Evolutionary conservation across 2,329 filamentous ascomycete species (phyloP).

Genomic region (Ophiostoma novo-ulmi): DNA sequence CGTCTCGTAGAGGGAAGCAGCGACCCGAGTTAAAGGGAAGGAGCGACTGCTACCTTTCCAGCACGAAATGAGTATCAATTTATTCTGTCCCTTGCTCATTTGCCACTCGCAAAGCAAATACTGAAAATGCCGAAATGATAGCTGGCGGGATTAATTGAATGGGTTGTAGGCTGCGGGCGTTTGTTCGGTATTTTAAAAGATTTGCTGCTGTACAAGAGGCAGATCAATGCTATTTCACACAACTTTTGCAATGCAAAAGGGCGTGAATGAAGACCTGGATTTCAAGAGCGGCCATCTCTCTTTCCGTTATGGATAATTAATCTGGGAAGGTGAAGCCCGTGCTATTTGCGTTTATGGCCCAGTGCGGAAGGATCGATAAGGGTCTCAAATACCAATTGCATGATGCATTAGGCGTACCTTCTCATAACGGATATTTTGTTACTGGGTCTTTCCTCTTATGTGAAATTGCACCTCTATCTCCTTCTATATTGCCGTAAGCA

Average conservation of each 20-base stretch:
- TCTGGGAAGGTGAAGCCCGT: neutral
- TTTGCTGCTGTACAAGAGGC: neutral
- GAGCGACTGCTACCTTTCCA: neutral
- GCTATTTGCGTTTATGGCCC: neutral
- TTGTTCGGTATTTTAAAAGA: too few relatives aligned
- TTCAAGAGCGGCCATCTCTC: neutral
- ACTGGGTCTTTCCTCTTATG: neutral
- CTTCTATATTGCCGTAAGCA: neutral
- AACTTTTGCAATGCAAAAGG: neutral
- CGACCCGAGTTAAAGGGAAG: neutral
- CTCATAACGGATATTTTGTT: neutral
- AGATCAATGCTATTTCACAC: neutral
- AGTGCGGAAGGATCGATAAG: neutral
- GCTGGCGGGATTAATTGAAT: too few relatives aligned
- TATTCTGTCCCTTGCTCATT: neutral
- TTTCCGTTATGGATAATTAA: neutral
- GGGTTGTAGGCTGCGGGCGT: too few relatives aligned
- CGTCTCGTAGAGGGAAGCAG: neutral
- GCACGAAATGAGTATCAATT: neutral
- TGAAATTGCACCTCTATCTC: neutral
- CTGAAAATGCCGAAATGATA: too few relatives aligned
- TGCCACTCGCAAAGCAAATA: neutral
- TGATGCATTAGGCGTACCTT: neutral
- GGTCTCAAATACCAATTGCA: neutral
- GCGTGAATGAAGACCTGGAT: neutral